Evolutionary conservation across 352 stramenopile genomes (phyloP), one percentile per base, ranked within the genome.

Genomic region (Phytophthora foliorum): DNA sequence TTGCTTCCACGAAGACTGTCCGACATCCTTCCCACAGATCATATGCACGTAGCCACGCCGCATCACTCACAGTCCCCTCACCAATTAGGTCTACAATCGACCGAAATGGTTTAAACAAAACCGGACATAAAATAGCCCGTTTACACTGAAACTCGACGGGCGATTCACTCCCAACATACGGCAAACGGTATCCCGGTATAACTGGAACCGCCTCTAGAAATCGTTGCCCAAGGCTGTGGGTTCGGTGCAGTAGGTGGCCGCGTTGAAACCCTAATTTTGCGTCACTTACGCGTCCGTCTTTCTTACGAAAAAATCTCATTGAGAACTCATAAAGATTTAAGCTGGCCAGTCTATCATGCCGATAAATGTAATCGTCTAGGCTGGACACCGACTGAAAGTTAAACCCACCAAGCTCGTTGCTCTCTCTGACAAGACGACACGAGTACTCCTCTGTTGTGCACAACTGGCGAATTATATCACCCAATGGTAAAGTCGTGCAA

Each of bases 301-400:
- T 49, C 10, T 17, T 29, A 63, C 45, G 14, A 32, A 54, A 14
- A 3, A n/a, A n/a, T n/a, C n/a, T n/a, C 54, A 62, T 62, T 25
- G 27, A 11, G 16, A 53, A 63, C 10, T 63, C 55, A 27, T 63
- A 55, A 5, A 55, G n/a, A n/a, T n/a, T n/a, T n/a, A n/a, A n/a
- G n/a, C n/a, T 27, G 2, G n/a, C 7, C 8, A 48, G 14, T 1
- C 3, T 31, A 6, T 24, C 10, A 10, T 42, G 25, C 8, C 42
- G 55, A 11, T 29, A 63, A 14, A 63, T 22, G 29, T 55, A 63
- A 31, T 63, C 55, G 17, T 63, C 42, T 11, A 55, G 44, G 27
- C 24, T 19, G 5, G 34, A 59, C 6, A 48, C 52, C 21, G 38
- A 16, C 4, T 48, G 11, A 36, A 39, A 50, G 0, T n/a, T 49